These are phyloP conservation scores for Lactarius hatsudake DNA, from an alignment of 768 basidiomycete genomes.

Conservation along the genomic window DNA sequence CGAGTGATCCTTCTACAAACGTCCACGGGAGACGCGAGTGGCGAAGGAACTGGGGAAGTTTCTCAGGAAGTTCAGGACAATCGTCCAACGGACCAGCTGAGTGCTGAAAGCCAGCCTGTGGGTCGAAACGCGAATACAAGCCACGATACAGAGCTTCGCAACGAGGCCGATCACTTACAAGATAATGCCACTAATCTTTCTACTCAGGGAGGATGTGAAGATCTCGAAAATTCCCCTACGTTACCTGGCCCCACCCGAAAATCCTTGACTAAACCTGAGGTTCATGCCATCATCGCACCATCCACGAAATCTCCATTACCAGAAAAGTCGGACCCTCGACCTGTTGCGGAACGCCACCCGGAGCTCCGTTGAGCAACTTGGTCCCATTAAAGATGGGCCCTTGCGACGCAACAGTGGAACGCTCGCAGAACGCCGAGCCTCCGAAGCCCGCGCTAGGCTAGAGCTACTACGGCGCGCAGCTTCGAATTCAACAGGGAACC, in stretches of 20 bases:
- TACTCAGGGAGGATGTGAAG: background rate
- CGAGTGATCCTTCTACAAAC: background rate
- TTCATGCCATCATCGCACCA: background rate
- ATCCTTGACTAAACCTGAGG: background rate
- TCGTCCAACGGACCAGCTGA: background rate
- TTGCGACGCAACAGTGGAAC: background rate
- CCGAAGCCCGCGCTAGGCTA: slow-evolving; percentile 19
- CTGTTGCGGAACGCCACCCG: background rate
- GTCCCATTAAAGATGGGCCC: background rate
- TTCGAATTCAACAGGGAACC: background rate
- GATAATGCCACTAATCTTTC: background rate
- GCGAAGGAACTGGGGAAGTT: background rate
- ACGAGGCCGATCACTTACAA: background rate
- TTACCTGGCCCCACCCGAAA: background rate
- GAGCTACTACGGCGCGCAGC: slow-evolving; percentile 17
- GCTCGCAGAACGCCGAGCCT: slow-evolving; percentile 18
- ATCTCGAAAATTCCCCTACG: background rate
- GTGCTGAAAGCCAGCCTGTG: background rate
- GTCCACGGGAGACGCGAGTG: background rate
- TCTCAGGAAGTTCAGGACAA: background rate
- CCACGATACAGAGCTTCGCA: background rate
- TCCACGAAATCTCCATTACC: background rate
- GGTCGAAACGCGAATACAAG: background rate
- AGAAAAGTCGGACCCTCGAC: background rate
- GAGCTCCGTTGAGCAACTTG: background rate